Evolutionary conservation across 1,139 yeast species (phyloP).

Genomic region (Candida dubliniensis): DNA sequence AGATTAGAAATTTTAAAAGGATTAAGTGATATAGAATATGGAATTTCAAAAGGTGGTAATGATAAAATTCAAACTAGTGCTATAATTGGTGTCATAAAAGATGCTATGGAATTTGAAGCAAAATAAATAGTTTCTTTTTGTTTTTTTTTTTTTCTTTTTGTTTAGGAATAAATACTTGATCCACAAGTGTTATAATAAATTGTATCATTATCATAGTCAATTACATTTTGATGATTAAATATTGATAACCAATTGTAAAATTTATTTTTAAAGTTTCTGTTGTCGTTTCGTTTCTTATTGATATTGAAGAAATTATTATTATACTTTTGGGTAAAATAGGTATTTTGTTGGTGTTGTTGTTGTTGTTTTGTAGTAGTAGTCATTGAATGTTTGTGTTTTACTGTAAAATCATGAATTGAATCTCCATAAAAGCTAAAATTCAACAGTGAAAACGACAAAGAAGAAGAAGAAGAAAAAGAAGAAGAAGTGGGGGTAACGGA

Average conservation of each 20-base stretch:
- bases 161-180: background rate
- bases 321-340: no score
- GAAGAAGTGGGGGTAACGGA: background rate
- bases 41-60: slow-evolving; percentile 88
- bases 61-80: slow-evolving; percentile 91
- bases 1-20: slow-evolving; percentile 66
- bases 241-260: no score
- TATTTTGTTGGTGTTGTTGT: background rate
- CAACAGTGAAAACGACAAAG: background rate
- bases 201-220: no score
- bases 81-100: slow-evolving; percentile 81
- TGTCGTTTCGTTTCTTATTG: no score
- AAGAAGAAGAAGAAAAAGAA: background rate
- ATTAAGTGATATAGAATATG: slow-evolving; percentile 83
- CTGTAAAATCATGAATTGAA: slow-evolving; percentile 2
- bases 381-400: background rate
- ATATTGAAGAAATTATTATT: no score
- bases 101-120: slow-evolving; percentile 42
- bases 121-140: no score
- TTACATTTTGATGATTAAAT: no score
- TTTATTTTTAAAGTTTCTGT: no score
- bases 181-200: no score
- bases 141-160: no score
- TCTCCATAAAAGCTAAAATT: slow-evolving; percentile 2
- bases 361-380: background rate